Base-by-base conservation (phyloP, 2,329 filamentous ascomycete species). In the Phoma sp. region DNA sequence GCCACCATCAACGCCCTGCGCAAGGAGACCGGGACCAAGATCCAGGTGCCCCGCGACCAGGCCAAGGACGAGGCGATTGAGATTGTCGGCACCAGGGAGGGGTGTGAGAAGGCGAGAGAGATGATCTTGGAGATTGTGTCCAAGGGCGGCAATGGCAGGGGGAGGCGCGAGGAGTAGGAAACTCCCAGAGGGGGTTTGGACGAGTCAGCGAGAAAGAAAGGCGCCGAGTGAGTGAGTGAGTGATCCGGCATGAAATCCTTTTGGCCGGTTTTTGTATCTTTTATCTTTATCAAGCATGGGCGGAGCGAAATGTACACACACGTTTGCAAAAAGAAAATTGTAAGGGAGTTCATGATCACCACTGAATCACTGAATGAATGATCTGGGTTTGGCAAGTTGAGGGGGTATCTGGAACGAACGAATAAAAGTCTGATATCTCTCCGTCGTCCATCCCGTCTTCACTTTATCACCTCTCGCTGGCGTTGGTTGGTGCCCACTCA, bases 1-100 rank as follows among this genome's bases (percentile, higher is more conserved):
- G 89, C 86, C 75, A 93, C 93, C 76, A 96, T 99, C 74, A 97
- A 97, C 77, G 80, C 86, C 37, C 97, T 99, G 72, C 87, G 95
- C 65, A 91, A 91, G 79, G 87, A 95, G 80, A 97, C 92, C 46
- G 90, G 90, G 50, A 97, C 93, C 77, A 92, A 89, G 78, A 96
- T 99, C 72, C 92, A 93, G 61, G 93, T 99, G 36, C 95, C 95
- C 22, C 87, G 90, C 62, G 88, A 91, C 68, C 89, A 96, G 75
- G 80, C 80, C 43, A 78, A 79, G 64, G 83, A 81, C 22, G 93
- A 97, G 75, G 91, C 93, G 4, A 97, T 99, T 72, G 91, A 96
- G 79, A 89, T 99, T 67, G 82, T 89, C 32, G 95, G 95, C 35
- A 84, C 83, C 50, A 85, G 84, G 69, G 89, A 91, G 13, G 91